phyloP scores from a whole-genome alignment of 495 filamentous ascomycete species.

The Neurospora sp. region DNA sequence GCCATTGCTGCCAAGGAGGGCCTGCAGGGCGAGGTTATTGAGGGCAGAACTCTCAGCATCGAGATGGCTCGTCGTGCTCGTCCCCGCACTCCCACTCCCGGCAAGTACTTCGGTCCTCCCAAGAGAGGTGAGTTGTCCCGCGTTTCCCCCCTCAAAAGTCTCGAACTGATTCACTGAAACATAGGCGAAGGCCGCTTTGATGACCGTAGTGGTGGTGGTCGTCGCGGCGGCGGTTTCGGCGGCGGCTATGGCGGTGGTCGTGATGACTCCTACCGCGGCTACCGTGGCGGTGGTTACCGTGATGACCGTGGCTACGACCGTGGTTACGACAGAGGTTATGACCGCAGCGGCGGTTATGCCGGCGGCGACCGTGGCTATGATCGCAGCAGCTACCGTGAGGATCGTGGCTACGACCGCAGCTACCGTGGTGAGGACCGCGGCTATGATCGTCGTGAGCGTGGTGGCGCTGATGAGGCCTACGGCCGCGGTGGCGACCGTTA shows the following conservation, averaged over 20 bases:
- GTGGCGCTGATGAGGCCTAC: conserved; percentile 42
- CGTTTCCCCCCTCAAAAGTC: conserved; percentile 38
- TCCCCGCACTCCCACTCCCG: conserved; percentile 91
- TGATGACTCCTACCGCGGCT: conserved; percentile 31
- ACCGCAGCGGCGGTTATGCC: conserved; percentile 23
- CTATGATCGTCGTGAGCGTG: conserved; percentile 46
- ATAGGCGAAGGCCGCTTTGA: conserved; percentile 20
- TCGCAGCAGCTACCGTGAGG: conserved; percentile 28
- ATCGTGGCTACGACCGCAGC: conserved; percentile 46
- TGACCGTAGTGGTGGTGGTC: conserved; percentile 6
- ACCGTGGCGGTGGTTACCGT: conserved; percentile 24
- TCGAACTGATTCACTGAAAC: conserved; percentile 42
- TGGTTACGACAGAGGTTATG: conserved; percentile 20
- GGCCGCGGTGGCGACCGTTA: conserved; percentile 36
- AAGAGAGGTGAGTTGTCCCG: conserved; percentile 70
- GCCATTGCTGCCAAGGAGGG: conserved; percentile 96
- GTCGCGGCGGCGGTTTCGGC: conserved; percentile 18
- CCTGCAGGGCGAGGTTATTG: conserved; percentile 87
- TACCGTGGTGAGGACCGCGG: conserved; percentile 46
- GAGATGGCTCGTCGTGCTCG: conserved; percentile 95
- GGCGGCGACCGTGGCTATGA: conserved; percentile 41
- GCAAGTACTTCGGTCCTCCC: conserved; percentile 98
- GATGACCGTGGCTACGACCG: conserved; percentile 34
- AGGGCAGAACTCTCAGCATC: conserved; percentile 93
- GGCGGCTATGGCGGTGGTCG: conserved; percentile 27